Conservation (phyloP, 1,284 basidiomycete species). For the Sanguinoderma infundibulare region DNA sequence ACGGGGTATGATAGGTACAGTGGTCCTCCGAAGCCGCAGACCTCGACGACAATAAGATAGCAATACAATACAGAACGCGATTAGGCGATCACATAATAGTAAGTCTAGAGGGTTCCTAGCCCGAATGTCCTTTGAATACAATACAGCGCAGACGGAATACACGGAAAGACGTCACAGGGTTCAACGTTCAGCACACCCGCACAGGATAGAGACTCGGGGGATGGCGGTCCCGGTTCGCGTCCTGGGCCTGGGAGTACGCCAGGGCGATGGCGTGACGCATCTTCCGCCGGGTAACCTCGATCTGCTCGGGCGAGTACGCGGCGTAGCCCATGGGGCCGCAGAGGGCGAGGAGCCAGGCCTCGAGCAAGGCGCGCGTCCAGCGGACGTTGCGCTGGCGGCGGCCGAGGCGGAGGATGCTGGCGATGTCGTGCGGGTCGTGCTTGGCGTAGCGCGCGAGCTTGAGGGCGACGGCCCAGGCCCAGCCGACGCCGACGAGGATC, state of each 20-base stretch:
- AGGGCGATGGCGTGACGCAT: conserved; percentile 52
- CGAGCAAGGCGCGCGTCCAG: conserved; percentile 58
- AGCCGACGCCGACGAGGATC: conserved; percentile 60
- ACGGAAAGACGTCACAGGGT: not conserved
- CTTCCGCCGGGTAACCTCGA: conserved; percentile 47
- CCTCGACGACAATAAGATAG: not conserved
- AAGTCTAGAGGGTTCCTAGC: not conserved
- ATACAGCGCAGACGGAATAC: not conserved
- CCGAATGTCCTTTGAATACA: not conserved
- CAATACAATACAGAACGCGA: not conserved
- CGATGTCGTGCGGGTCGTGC: conserved; percentile 45
- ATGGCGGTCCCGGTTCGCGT: no score
- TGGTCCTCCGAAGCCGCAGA: not conserved
- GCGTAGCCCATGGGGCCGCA: conserved; percentile 64
- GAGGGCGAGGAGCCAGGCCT: conserved; percentile 53
- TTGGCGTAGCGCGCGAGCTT: conserved; percentile 69
- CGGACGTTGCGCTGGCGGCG: conserved; percentile 49
- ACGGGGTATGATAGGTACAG: not conserved
- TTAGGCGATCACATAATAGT: not conserved
- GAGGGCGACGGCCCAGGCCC: conserved; percentile 70
- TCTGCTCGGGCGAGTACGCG: conserved; percentile 46
- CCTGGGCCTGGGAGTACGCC: conserved; percentile 25
- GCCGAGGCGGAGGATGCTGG: conserved; percentile 53
- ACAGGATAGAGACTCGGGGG: not conserved
- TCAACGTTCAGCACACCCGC: not conserved